Percentiles rank a stretch among this genome's conserved stretches.
phyloP scores from a whole-genome alignment of 2,329 filamentous ascomycete genomes.

The Neofusicoccum sp. region DNA sequence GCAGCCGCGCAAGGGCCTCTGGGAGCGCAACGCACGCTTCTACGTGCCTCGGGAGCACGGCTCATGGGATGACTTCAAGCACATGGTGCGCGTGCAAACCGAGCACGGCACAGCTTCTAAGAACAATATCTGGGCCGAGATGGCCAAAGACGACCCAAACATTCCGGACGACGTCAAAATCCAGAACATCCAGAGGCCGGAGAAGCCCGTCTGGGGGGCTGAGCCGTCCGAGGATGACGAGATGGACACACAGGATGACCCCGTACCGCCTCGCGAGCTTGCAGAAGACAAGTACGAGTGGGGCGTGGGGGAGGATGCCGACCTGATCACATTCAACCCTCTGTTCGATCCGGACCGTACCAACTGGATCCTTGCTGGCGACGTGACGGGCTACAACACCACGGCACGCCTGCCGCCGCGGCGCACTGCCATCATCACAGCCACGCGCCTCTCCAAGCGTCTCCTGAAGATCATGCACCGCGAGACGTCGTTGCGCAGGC shows the following conservation, averaged over 20 bases:
- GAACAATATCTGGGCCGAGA: slow-evolving; percentile 43
- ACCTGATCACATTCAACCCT: slow-evolving; percentile 75
- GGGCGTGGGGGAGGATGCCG: slow-evolving; percentile 69
- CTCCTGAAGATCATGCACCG: slow-evolving; percentile 72
- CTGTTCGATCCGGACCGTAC: slow-evolving; percentile 70
- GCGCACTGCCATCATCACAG: slow-evolving; percentile 69
- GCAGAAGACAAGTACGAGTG: slow-evolving; percentile 57
- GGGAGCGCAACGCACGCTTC: slow-evolving; percentile 75
- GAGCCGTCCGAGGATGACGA: slow-evolving; percentile 41
- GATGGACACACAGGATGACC: slow-evolving; percentile 54
- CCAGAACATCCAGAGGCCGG: slow-evolving; percentile 31
- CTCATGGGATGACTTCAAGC: slow-evolving; percentile 68
- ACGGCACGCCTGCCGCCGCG: slow-evolving; percentile 59
- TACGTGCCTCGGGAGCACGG: slow-evolving; percentile 72
- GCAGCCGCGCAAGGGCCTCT: slow-evolving; percentile 69
- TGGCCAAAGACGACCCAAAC: slow-evolving; percentile 40
- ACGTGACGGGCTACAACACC: slow-evolving; percentile 67
- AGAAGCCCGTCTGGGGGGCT: slow-evolving; percentile 52
- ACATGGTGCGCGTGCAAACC: slow-evolving; percentile 62
- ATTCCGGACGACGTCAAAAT: slow-evolving; percentile 38
- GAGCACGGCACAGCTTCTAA: slow-evolving; percentile 50
- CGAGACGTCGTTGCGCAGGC: slow-evolving; percentile 66
- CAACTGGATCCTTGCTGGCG: slow-evolving; percentile 69
- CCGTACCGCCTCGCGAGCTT: slow-evolving; percentile 56
- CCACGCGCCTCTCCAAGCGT: slow-evolving; percentile 64